Evolutionary conservation across 441 rosid genomes (phyloP), one percentile per base, ranked within the genome.

Genomic region (Cnidoscolus chayamansa): DNA sequence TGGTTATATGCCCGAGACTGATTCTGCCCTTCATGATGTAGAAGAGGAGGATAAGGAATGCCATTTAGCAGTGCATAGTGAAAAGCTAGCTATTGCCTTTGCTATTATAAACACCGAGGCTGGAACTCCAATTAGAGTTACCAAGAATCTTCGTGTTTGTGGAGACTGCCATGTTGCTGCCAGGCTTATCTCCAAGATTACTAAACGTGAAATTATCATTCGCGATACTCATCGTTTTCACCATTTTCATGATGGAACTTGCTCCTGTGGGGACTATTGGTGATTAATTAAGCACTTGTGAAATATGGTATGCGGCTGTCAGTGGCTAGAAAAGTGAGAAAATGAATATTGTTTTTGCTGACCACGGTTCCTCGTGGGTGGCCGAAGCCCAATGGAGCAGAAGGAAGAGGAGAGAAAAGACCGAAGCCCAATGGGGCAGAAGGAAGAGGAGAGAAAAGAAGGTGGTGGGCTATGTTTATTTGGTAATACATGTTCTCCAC

Each of bases 1-100:
- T 2, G 82, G 80, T 60, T 79, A 79, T 67, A 61, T 61, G 67
- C 72, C 82, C 2, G 75, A 73, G 31, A 79, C 69, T 3, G 69
- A 60, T 59, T 72, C 82, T 58, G 82, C 82, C 3, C 74, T 79
- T 16, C 82, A 79, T 47, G 82, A 79, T 65, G 80, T 79, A 54
- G 82, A 79, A 73, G 82, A 76, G 74, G 82, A 79, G 80, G 82
- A 79, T 61, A 79, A 79, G 59, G 82, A 79, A 68, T 30, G 72
- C 60, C 80, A 79, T 69, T 60, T 79, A 10, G 75, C 77, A 16
- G 80, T 76, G 51, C 82, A 79, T 20, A 79, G 82, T 51, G 82
- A 76, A 62, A 79, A 79, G 72, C 25, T 79, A 35, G 82, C 82
- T 13, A 76, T 79, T 54, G 75, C 62, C 6, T 79, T 79, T 59